Evolutionary conservation across 345 rosid genomes (phyloP), one percentile per base, ranked within the genome.

Genomic region (Lumnitzera littorea): DNA sequence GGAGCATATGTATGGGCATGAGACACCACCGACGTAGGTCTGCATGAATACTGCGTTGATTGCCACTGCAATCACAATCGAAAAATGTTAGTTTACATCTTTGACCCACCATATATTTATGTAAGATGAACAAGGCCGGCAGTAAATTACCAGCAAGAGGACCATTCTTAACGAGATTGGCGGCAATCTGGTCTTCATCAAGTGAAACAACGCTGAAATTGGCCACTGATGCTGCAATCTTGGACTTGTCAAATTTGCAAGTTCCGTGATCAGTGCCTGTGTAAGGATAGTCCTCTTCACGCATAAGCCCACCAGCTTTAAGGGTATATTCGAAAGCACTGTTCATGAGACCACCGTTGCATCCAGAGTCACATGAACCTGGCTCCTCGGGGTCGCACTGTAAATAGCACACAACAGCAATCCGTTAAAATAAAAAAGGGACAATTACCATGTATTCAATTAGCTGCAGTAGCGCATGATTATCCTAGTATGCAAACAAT

Each of bases 1-100:
- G 0, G 85, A 76, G 76, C 98, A 91, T 5, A 91, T 75, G 72
- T 71, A 89, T 0, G 98, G 98, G 76, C 96, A 91, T 0, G 98
- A 89, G 58, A 89, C 96, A 55, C 98, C 96, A 1, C 92, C 88
- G 0, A 91, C 67, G 66, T 89, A 91, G 50, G 98, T 91, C 67
- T 91, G 98, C 98, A 91, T 91, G 75, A 65, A 89, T 62, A 80
- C 86, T 0, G 98, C 98, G 53, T 91, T 91, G 71, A 91, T 89
- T 12, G 84, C 98, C 68, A 91, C 98, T 65, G 84, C 75, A 76
- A 13, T 41, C 24, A 20, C 48, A 53, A 62, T 50, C 11, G 11
- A 48, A 4, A 41, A 0, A 52, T 7, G 16, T 17, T 17, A 17
- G n/a, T 13, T 14, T 17, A 50, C 20, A 17, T 50, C n/a, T 2